Percentiles rank a stretch among this genome's conserved stretches.
These are phyloP conservation scores for Calonectria pauciramosa DNA, from an alignment of 2,329 filamentous ascomycete genomes.

Conservation along the genomic window DNA sequence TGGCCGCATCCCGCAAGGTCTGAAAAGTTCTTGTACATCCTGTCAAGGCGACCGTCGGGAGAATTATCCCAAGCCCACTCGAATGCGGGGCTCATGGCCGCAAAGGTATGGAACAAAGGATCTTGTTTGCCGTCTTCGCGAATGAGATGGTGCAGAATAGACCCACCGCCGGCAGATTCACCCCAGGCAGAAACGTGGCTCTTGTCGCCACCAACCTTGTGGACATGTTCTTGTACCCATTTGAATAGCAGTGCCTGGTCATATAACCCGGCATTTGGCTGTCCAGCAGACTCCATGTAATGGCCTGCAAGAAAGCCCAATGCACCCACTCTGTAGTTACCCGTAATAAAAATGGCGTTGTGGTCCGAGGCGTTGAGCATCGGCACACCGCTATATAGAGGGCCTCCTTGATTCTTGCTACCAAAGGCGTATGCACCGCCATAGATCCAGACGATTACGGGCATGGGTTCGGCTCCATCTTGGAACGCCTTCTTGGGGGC, in stretches of 20 bases:
- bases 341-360: conserved; percentile 59
- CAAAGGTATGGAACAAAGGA: conserved; percentile 54
- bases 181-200: conserved; percentile 62
- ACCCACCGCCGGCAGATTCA: conserved; percentile 65
- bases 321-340: conserved; percentile 64
- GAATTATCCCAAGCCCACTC: conserved; percentile 35
- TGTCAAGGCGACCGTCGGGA: conserved; percentile 22
- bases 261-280: conserved; percentile 59
- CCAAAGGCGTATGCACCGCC: conserved; percentile 61
- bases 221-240: conserved; percentile 63
- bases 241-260: conserved; percentile 61
- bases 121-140: conserved; percentile 57
- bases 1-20: background rate
- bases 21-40: conserved; percentile 23
- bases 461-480: conserved; percentile 52
- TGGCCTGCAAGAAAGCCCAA: conserved; percentile 62
- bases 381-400: conserved; percentile 51
- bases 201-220: conserved; percentile 61
- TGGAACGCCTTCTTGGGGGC: conserved; percentile 58
- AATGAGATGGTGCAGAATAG: conserved; percentile 64
- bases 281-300: conserved; percentile 56
- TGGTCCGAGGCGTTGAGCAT: conserved; percentile 43
- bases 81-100: conserved; percentile 27
- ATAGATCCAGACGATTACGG: conserved; percentile 61
- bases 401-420: conserved; percentile 53